Evolutionary conservation across 2,329 filamentous ascomycete species (phyloP), one percentile per base, ranked within the genome.

Genomic region (Colletotrichum sp.): DNA sequence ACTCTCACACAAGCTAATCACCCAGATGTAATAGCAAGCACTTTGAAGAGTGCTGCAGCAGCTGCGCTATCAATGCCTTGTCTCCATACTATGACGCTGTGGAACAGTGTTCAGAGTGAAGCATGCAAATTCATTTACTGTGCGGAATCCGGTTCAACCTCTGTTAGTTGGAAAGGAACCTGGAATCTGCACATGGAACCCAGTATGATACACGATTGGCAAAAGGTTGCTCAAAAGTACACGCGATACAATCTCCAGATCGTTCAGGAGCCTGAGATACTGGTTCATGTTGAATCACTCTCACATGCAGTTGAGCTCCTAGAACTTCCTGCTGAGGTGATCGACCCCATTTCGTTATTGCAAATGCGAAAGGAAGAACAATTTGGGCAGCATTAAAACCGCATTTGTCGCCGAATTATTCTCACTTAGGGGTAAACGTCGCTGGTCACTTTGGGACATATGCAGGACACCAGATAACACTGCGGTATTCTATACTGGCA

Each of bases 41-140:
- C 84, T 69, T 73, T 85, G 36, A 71, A 66, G 55, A 65, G 18
- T 68, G 82, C 80, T 43, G 74, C 80, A 1, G 65, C 61, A 18
- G 9, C 77, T 69, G 81, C 77, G n/a, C 78, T 64, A 62, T 64
- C 77, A 55, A 84, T 85, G 81, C 81, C 81, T 16, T 77, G 76
- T 58, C 13, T 85, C 55, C 78, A 80, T 28, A 82, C 78, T 4
- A 71, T 85, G 62, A 81, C 82, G 65, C 74, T 85, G n/a, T 85
- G 82, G 83, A 82, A 84, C 74, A 80, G 81, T 63, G 64, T 61
- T 43, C 79, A 74, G 56, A 79, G 43, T 16, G 61, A 82, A 74
- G 82, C 82, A 18, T 84, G 79, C 75, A 81, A 82, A n/a, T 83
- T 85, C 64, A 82, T 82, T 73, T 84, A 82, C 76, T 77, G n/a